phyloP scores from a whole-genome alignment of 2,329 filamentous ascomycete genomes.

The Ophiocordyceps unilateralis region DNA sequence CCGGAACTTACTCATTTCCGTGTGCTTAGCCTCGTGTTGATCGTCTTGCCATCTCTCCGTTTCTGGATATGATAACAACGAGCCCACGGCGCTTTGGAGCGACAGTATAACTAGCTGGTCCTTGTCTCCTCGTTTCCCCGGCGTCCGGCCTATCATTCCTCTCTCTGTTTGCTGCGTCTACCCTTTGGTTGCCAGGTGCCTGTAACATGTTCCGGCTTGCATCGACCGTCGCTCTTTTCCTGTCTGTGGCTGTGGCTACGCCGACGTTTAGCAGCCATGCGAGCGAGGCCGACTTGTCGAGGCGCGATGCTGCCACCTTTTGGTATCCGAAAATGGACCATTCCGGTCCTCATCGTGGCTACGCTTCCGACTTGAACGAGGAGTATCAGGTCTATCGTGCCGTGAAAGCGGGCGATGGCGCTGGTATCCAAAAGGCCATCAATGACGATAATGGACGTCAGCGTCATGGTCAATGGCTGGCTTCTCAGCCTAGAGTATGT shows the following conservation, averaged over 20 bases:
- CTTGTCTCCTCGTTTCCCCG: neutral
- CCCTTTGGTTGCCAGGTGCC: too few species aligned
- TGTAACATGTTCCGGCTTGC: slow-evolving; percentile 3
- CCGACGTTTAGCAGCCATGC: slow-evolving; percentile 3
- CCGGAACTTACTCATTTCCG: too few species aligned
- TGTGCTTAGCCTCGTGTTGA: too few species aligned
- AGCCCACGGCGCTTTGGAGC: too few species aligned
- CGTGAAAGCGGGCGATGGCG: slow-evolving; percentile 18
- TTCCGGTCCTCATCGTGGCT: slow-evolving; percentile 16
- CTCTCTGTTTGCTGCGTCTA: too few species aligned
- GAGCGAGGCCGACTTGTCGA: slow-evolving; percentile 2
- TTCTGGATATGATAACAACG: too few species aligned
- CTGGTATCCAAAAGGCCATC: slow-evolving; percentile 21
- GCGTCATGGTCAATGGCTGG: slow-evolving; percentile 20
- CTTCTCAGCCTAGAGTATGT: slow-evolving; percentile 22
- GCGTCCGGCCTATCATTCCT: too few species aligned
- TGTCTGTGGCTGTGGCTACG: slow-evolving; percentile 6
- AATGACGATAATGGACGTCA: slow-evolving; percentile 15
- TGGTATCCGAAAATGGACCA: slow-evolving; percentile 28
- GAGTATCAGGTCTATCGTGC: slow-evolving; percentile 20
- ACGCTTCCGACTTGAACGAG: slow-evolving; percentile 21
- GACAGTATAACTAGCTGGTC: too few species aligned
- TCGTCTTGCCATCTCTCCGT: too few species aligned
- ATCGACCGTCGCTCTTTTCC: slow-evolving; percentile 4
- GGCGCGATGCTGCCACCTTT: slow-evolving; percentile 11